Conservation (phyloP, 2,329 filamentous ascomycete genomes). For the Xylariaceae sp. region DNA sequence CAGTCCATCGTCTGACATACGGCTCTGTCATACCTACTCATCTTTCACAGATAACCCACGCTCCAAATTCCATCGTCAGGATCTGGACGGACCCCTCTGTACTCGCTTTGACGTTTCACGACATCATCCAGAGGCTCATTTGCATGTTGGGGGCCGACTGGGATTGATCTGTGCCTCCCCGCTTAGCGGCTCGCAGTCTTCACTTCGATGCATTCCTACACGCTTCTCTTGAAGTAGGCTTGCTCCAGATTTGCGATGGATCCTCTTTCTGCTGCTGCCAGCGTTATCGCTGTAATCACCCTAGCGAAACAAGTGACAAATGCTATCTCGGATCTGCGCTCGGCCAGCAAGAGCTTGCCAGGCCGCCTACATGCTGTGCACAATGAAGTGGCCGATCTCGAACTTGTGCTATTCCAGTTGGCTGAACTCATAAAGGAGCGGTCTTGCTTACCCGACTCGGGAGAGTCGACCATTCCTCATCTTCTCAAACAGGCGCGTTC, state of each 20-base stretch:
- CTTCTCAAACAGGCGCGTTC: constrained; percentile 25
- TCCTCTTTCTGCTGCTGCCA: constrained; percentile 25
- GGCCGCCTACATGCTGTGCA: constrained; percentile 29
- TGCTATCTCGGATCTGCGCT: constrained; percentile 25
- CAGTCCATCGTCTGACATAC: no score
- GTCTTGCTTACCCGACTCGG: background rate
- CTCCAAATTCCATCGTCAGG: no score
- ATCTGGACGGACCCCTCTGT: no score
- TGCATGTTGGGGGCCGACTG: no score
- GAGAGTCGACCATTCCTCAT: constrained; percentile 17
- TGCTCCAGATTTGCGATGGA: background rate
- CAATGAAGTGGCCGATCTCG: constrained; percentile 31
- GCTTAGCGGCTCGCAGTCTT: no score
- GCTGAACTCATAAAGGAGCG: constrained; percentile 22
- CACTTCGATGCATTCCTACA: no score
- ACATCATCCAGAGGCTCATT: no score
- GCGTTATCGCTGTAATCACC: constrained; percentile 23
- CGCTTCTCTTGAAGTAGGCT: no score
- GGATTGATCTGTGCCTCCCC: no score
- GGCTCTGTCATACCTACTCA: no score
- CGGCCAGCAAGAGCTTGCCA: constrained; percentile 25
- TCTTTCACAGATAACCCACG: no score
- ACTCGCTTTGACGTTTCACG: no score
- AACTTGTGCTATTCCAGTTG: constrained; percentile 28
- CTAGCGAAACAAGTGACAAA: constrained; percentile 24